phyloP scores from a whole-genome alignment of 768 basidiomycete genomes.

The Naganishia vaughanmartiniae region DNA sequence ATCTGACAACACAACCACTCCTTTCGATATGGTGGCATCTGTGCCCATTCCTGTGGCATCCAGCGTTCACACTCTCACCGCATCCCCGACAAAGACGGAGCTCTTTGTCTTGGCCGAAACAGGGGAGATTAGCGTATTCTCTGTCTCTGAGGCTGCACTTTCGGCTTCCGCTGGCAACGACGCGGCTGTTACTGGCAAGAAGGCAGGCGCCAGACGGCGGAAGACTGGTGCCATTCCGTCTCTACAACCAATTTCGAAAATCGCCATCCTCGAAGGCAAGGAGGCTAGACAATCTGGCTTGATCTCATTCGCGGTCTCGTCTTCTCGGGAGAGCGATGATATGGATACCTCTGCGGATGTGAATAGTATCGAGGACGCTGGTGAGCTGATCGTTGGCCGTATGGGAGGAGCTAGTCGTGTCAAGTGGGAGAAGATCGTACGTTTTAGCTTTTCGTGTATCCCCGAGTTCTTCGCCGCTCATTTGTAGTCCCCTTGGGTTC shows the following conservation, averaged over 20 bases:
- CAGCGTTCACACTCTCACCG: conserved; percentile 42
- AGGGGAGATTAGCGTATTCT: conserved; percentile 49
- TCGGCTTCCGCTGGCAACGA: conserved; percentile 20
- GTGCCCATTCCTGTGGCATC: conserved; percentile 42
- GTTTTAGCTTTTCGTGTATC: background rate
- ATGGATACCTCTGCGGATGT: conserved; percentile 26
- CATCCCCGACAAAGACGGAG: conserved; percentile 8
- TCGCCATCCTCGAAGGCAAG: conserved; percentile 20
- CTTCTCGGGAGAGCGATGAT: conserved; percentile 31
- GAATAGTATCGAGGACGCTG: conserved; percentile 23
- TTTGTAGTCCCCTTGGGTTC: background rate
- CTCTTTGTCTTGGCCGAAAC: conserved; percentile 44
- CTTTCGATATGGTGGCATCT: conserved; percentile 44
- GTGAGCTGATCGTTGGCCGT: conserved; percentile 40
- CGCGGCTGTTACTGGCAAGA: conserved; percentile 6
- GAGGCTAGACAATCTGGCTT: conserved; percentile 13
- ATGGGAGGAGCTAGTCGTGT: conserved; percentile 47
- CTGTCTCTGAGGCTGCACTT: conserved; percentile 37
- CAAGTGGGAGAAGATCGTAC: conserved; percentile 40
- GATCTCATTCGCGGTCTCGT: conserved; percentile 28
- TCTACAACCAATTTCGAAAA: conserved; percentile 23
- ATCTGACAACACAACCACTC: conserved; percentile 34
- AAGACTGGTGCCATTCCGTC: conserved; percentile 23
- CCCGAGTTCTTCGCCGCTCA: background rate
- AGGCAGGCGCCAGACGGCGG: conserved; percentile 4